phyloP scores from a whole-genome alignment of 305 asterid genomes.

The Fraxinus angustifolia region DNA sequence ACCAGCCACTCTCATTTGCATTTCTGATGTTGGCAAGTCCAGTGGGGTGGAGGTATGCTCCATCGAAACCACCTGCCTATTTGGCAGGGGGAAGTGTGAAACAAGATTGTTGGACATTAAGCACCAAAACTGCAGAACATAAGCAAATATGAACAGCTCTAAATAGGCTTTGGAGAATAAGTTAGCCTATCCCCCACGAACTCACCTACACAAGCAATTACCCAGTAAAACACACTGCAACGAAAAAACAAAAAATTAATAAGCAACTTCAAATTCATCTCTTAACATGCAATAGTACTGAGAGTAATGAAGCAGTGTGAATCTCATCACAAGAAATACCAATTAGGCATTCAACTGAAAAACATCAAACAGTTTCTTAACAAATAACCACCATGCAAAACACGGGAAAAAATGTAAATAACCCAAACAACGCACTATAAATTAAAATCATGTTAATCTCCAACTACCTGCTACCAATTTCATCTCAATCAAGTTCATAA shows the following conservation, averaged over 20 bases:
- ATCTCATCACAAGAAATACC: neutral
- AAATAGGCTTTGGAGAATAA: neutral
- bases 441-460: neutral
- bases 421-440: neutral
- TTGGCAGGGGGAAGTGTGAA: slow-evolving; percentile 32
- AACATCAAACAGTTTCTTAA: neutral
- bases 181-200: neutral
- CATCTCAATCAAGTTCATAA: neutral
- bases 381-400: neutral
- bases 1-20: slow-evolving; percentile 23
- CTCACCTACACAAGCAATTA: neutral
- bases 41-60: slow-evolving; percentile 26
- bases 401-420: neutral
- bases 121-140: slow-evolving; percentile 1
- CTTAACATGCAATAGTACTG: neutral
- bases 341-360: neutral
- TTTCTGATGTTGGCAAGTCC: slow-evolving; percentile 21
- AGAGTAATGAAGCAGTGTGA: neutral
- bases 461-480: neutral
- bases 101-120: slow-evolving; percentile 41
- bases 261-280: neutral
- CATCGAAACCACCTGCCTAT: slow-evolving; percentile 18
- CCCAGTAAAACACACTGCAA: neutral
- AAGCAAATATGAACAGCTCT: neutral
- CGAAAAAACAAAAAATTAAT: neutral